Evolutionary conservation across 305 asterid species (phyloP).

Genomic region (Coffea humblotiana): DNA sequence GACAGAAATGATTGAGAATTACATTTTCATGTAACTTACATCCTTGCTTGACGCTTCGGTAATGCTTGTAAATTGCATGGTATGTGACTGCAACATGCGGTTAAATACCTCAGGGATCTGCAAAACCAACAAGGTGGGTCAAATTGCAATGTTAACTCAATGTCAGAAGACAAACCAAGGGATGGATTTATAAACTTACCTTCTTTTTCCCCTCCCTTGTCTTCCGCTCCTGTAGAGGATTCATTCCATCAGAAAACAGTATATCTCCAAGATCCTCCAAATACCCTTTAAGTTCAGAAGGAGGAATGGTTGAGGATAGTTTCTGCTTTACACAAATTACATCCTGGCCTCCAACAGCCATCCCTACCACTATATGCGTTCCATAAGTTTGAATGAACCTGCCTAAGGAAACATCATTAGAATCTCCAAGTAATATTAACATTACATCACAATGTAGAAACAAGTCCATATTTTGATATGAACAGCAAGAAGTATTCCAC

Average conservation of each 20-base stretch:
- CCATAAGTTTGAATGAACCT: conserved; percentile 94
- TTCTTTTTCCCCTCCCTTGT: conserved; percentile 57
- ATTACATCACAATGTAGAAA: neutral
- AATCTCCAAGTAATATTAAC: neutral
- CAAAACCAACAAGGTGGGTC: conserved; percentile 21
- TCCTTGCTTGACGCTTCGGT: conserved; percentile 97
- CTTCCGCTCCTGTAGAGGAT: conserved; percentile 68
- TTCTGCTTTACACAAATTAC: conserved; percentile 88
- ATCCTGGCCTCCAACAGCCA: conserved; percentile 98
- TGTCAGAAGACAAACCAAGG: neutral
- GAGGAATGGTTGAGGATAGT: conserved; percentile 82
- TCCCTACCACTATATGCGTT: conserved; percentile 90
- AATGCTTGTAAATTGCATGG: conserved; percentile 92
- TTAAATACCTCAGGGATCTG: conserved; percentile 89
- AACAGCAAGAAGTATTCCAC: neutral
- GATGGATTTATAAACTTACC: conserved; percentile 36
- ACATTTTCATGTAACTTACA: conserved; percentile 47
- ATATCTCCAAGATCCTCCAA: conserved; percentile 95
- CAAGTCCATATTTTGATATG: neutral
- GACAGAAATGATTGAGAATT: conserved; percentile 10
- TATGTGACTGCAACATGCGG: conserved; percentile 89
- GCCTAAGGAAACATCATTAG: conserved; percentile 32
- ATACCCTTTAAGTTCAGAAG: conserved; percentile 87
- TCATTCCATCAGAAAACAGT: conserved; percentile 76
- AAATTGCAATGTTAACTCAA: conserved; percentile 7